A percentile compares a stretch with the other conserved stretches of the same genome.
phyloP scores from a whole-genome alignment of 2,329 filamentous ascomycete genomes.

The Lasiodiplodia citricola region DNA sequence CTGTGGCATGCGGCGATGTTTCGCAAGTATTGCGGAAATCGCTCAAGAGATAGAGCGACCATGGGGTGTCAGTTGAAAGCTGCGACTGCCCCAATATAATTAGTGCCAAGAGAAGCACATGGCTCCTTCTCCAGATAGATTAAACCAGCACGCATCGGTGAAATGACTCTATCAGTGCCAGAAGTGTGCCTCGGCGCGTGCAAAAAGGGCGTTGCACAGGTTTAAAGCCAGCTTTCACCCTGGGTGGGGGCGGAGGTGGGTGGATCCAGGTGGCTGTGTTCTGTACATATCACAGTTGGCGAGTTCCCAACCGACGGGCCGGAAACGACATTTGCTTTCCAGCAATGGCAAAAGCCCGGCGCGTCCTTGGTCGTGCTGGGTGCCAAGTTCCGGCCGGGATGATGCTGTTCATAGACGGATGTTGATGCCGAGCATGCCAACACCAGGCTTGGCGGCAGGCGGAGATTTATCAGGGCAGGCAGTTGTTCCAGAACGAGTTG shows the following conservation, averaged over 20 bases:
- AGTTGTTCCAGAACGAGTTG: neutral
- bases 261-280: slow-evolving; percentile 1
- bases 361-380: neutral
- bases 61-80: neutral
- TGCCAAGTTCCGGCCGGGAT: neutral
- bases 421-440: neutral
- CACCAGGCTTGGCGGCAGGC: too few relatives aligned
- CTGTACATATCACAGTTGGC: neutral
- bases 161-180: neutral
- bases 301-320: neutral
- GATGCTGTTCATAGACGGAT: neutral
- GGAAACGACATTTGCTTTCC: neutral
- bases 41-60: neutral
- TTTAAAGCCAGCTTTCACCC: too few relatives aligned
- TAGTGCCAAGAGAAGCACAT: neutral
- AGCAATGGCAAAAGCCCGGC: neutral
- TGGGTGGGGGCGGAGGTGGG: neutral
- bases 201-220: neutral
- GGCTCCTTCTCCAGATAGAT: neutral
- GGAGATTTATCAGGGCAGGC: neutral
- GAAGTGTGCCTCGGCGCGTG: neutral
- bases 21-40: neutral
- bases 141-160: neutral
- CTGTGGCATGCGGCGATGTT: neutral
- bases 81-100: neutral